These are phyloP conservation scores for Eimeria falciformis DNA, from an alignment of 169 alveolate genomes.

Conservation along the genomic window DNA sequence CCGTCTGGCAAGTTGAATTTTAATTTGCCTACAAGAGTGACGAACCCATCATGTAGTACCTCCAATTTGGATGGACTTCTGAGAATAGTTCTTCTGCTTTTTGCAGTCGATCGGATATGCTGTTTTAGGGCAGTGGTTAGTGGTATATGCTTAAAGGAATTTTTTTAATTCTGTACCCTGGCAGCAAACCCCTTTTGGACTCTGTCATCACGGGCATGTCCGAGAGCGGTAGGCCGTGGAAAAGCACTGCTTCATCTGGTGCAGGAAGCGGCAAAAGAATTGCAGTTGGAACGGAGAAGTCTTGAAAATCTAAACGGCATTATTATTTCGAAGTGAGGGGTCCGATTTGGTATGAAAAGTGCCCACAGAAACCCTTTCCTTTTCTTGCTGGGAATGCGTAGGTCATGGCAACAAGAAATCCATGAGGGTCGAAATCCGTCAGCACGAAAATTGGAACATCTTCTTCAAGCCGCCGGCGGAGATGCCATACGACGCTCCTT, in stretches of 20 bases:
- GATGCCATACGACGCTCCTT: slow-evolving; percentile 3
- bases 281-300: not conserved
- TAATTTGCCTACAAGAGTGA: not conserved
- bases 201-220: not conserved
- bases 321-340: too few species aligned
- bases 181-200: not conserved
- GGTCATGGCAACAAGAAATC: slow-evolving; percentile 14
- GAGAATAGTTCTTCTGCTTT: slow-evolving; percentile 7
- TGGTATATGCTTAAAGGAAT: not conserved
- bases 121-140: not conserved
- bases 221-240: not conserved
- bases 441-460: not conserved
- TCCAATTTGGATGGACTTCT: slow-evolving; percentile 9
- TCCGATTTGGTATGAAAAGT: not conserved
- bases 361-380: not conserved
- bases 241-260: not conserved
- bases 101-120: not conserved
- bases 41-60: not conserved
- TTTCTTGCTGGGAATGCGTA: slow-evolving; percentile 10
- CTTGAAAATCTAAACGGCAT: not conserved
- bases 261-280: slow-evolving; percentile 5
- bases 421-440: slow-evolving; percentile 3
- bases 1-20: not conserved
- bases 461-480: not conserved
- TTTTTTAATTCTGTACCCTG: not conserved